A percentile compares a stretch with the other conserved stretches of the same genome.
Evolutionary conservation across 768 basidiomycete species (phyloP).

Genomic region (Zangia roseola): DNA sequence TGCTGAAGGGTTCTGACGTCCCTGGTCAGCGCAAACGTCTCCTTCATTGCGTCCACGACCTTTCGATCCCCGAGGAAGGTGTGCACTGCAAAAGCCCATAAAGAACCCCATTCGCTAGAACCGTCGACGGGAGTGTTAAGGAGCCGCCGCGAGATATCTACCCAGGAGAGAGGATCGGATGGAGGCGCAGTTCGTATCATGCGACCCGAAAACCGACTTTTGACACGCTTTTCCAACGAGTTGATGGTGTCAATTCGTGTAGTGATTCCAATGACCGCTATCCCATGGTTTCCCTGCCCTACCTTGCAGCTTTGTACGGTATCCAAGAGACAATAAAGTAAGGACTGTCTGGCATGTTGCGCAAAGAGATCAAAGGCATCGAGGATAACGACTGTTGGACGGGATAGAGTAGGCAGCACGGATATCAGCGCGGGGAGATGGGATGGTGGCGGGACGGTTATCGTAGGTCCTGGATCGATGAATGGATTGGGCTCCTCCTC

Average conservation of each 20-base stretch:
- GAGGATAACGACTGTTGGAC: conserved; percentile 79
- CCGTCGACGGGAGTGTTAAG: conserved; percentile 35
- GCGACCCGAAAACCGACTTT: conserved; percentile 94
- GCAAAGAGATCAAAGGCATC: conserved; percentile 96
- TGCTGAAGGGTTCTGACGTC: conserved; percentile 59
- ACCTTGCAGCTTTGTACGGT: conserved; percentile 85
- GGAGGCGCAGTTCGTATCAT: conserved; percentile 77
- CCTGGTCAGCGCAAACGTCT: conserved; percentile 59
- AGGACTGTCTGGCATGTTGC: conserved; percentile 84
- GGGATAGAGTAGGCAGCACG: conserved; percentile 71
- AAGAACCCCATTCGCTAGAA: conserved; percentile 50
- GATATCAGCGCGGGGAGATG: conserved; percentile 76
- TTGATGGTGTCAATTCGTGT: conserved; percentile 86
- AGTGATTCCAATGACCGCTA: conserved; percentile 86
- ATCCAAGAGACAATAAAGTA: conserved; percentile 94
- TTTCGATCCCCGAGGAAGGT: conserved; percentile 50
- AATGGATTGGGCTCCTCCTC: conserved; percentile 51
- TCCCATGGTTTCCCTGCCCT: conserved; percentile 55
- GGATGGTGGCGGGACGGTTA: conserved; percentile 59
- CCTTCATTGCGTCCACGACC: conserved; percentile 47
- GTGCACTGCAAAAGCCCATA: conserved; percentile 62
- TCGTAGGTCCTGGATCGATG: conserved; percentile 35
- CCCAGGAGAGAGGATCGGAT: conserved; percentile 46
- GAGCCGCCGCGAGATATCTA: conserved; percentile 45
- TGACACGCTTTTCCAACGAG: conserved; percentile 92